These are phyloP conservation scores for Trametes villosa DNA, from an alignment of 768 basidiomycete species.

Conservation along the genomic window DNA sequence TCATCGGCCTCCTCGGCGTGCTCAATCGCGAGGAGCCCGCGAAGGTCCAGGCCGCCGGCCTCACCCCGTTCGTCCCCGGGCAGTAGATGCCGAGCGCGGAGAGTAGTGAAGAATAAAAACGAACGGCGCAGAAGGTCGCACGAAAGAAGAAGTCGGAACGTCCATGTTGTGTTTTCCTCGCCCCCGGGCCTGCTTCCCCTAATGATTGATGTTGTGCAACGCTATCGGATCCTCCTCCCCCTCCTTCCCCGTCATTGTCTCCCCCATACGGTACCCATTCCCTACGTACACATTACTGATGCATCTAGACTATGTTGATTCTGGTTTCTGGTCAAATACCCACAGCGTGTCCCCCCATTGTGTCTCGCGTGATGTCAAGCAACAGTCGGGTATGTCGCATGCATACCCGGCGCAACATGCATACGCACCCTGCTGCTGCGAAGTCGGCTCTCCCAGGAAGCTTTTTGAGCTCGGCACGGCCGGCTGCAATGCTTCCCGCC, in stretches of 20 bases:
- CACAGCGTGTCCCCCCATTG: no score
- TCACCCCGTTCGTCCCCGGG: conserved; percentile 51
- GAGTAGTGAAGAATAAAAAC: not conserved
- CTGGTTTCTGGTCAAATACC: conserved; percentile 5
- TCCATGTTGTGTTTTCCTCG: conserved; percentile 12
- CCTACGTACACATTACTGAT: conserved; percentile 15
- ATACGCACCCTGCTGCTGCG: no score
- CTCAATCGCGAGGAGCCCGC: conserved; percentile 77
- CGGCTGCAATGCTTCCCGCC: no score
- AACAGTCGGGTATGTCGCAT: no score
- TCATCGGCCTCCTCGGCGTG: conserved; percentile 73
- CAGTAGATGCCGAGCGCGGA: conserved; percentile 5
- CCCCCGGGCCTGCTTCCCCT: conserved; percentile 8
- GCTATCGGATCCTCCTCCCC: conserved; percentile 14
- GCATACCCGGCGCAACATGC: no score
- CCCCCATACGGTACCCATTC: conserved; percentile 9
- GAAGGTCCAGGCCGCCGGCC: conserved; percentile 81
- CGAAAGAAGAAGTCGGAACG: conserved; percentile 9
- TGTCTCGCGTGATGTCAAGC: no score
- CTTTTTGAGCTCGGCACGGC: no score
- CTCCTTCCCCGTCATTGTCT: conserved; percentile 1
- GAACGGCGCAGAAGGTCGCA: not conserved
- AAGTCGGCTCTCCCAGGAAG: no score
- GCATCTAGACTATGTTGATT: conserved; percentile 25
- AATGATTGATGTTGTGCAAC: conserved; percentile 19